Evolutionary conservation across 768 basidiomycete genomes (phyloP).

Genomic region (Clathrus columnatus): DNA sequence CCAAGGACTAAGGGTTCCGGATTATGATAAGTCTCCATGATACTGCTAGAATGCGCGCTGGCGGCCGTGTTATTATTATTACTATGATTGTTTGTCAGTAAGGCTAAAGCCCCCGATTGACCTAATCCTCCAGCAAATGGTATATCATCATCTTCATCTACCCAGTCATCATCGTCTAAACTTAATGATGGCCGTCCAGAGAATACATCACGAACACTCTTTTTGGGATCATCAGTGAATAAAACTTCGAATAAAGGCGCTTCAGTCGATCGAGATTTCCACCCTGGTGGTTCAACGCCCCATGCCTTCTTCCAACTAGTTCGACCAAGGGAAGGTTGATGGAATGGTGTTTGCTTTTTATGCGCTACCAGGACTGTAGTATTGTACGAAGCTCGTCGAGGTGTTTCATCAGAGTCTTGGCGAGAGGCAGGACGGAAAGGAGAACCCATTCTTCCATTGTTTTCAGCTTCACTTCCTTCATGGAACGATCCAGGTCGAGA

Average conservation of each 20-base stretch:
- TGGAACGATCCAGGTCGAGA: slow-evolving; percentile 74
- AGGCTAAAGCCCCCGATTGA: slow-evolving; percentile 36
- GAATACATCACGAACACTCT: slow-evolving; percentile 67
- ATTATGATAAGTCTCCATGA: slow-evolving; percentile 10
- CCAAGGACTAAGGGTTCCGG: slow-evolving; percentile 34
- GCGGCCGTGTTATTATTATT: slow-evolving; percentile 9
- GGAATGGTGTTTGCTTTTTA: slow-evolving; percentile 68
- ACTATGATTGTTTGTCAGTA: slow-evolving; percentile 9
- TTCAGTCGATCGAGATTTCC: slow-evolving; percentile 59
- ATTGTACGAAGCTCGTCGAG: slow-evolving; percentile 30
- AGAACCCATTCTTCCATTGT: slow-evolving; percentile 44
- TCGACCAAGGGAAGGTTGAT: slow-evolving; percentile 34
- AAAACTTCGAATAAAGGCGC: slow-evolving; percentile 64
- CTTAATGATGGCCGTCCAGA: slow-evolving; percentile 53
- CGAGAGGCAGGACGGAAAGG: slow-evolving; percentile 49
- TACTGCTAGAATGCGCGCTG: slow-evolving; percentile 15
- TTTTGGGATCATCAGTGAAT: slow-evolving; percentile 25
- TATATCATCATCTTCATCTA: slow-evolving; percentile 75
- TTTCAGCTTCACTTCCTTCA: slow-evolving; percentile 63
- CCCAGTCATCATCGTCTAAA: slow-evolving; percentile 70
- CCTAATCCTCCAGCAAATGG: slow-evolving; percentile 74
- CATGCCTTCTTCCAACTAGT: slow-evolving; percentile 87
- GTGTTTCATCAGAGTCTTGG: slow-evolving; percentile 39
- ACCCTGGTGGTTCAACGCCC: slow-evolving; percentile 81
- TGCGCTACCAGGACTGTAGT: slow-evolving; percentile 69